These are phyloP conservation scores for Eucalyptus cloeziana DNA, from an alignment of 345 rosid species.

Conservation along the genomic window DNA sequence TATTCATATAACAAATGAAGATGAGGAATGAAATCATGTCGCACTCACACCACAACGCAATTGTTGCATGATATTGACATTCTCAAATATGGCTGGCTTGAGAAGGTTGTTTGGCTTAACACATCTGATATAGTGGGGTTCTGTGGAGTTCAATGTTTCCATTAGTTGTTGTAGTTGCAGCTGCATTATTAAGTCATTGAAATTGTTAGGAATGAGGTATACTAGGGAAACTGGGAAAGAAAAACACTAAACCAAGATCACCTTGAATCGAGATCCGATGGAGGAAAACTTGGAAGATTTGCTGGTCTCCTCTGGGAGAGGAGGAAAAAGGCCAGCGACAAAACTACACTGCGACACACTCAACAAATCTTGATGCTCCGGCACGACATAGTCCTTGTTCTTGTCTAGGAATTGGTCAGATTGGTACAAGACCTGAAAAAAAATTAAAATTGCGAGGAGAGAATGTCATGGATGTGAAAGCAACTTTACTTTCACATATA, in stretches of 20 bases:
- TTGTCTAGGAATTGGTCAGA: constrained; percentile 95
- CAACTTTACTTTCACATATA: not conserved
- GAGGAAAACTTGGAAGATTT: constrained; percentile 95
- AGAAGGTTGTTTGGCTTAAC: constrained; percentile 92
- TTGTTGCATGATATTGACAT: constrained; percentile 93
- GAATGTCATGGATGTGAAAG: not conserved
- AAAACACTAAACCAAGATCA: not conserved
- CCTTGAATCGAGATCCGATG: constrained; percentile 95
- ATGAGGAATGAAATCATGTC: not conserved
- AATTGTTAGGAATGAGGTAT: not conserved
- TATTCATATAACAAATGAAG: not conserved
- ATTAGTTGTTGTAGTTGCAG: constrained; percentile 76
- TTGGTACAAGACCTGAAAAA: constrained; percentile 76
- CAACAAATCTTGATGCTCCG: constrained; percentile 91
- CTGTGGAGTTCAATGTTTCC: constrained; percentile 91
- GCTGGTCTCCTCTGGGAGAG: constrained; percentile 73
- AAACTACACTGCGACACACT: constrained; percentile 70
- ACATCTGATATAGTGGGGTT: constrained; percentile 97
- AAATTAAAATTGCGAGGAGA: not conserved
- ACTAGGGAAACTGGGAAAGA: not conserved
- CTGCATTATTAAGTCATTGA: constrained; percentile 19
- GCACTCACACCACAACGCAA: constrained; percentile 88
- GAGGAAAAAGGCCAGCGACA: constrained; percentile 89
- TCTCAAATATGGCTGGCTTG: constrained; percentile 92
- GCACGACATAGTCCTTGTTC: constrained; percentile 93